phyloP scores from a whole-genome alignment of 805 yeast species.

The Ogataea dorogensis region DNA sequence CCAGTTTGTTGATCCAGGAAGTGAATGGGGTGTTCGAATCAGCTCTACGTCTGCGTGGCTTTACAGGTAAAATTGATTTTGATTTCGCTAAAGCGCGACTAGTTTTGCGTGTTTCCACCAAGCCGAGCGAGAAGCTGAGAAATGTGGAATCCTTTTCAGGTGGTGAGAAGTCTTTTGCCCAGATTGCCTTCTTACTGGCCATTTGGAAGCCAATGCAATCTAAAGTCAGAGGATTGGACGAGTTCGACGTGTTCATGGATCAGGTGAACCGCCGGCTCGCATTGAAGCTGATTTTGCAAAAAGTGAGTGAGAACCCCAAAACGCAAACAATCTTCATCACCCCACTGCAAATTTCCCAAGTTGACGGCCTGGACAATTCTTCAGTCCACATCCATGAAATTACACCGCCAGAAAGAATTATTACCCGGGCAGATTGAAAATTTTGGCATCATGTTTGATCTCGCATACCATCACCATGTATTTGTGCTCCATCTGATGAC shows the following conservation, averaged over 20 bases:
- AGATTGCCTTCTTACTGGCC: constrained; percentile 79
- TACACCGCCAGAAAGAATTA: constrained; percentile 36
- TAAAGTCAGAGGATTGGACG: constrained; percentile 86
- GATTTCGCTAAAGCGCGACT: constrained; percentile 52
- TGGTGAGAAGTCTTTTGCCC: constrained; percentile 94
- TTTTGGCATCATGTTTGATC: constrained; percentile 9
- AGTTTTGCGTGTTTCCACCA: constrained; percentile 59
- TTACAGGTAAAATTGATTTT: constrained; percentile 68
- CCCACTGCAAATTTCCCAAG: constrained; percentile 82
- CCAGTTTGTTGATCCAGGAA: constrained; percentile 42
- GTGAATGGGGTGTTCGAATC: constrained; percentile 58
- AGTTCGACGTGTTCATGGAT: constrained; percentile 97
- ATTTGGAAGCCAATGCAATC: constrained; percentile 94
- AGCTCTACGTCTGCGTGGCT: constrained; percentile 65
- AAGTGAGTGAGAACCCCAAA: constrained; percentile 58
- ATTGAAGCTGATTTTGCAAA: constrained; percentile 66
- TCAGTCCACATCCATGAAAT: constrained; percentile 66
- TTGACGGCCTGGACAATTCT: constrained; percentile 53
- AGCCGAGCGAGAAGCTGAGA: constrained; percentile 55
- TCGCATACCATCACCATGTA: constrained; percentile 14
- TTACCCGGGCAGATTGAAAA: constrained; percentile 10
- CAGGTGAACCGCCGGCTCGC: constrained; percentile 83
- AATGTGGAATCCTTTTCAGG: constrained; percentile 87
- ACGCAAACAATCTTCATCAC: constrained; percentile 92
- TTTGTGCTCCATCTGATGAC: constrained; percentile 11